Base-by-base conservation (phyloP, 2,329 filamentous ascomycete species). In the Neopestalotiopsis clavispora region DNA sequence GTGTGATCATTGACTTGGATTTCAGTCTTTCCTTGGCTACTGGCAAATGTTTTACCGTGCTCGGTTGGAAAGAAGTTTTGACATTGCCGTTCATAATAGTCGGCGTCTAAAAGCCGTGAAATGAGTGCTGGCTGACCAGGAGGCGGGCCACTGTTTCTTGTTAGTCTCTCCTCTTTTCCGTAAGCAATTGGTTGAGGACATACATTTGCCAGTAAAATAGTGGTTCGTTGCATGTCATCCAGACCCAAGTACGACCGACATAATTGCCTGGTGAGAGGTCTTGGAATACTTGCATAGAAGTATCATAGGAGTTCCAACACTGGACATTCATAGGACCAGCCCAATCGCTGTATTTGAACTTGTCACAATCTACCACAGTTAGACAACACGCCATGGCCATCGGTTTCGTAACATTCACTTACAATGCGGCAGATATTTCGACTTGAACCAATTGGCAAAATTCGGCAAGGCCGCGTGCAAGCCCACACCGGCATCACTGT, bases 141-240 rank as follows among this genome's bases (percentile, higher is more conserved):
- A 0, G 88, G 87, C 6, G 86, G 86, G 23, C 84, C 85, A 69
- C 81, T 81, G 49, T 1, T 17, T 69, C 67, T 63, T 69, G 73
- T 72, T 65, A 52, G n/a, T 7, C 17, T 7, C 14, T 40, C 4
- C 5, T 30, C 23, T 14, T 38, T 28, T 10, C 38, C 30, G 2
- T 28, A 34, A 56, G 17, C 17, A 23, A 30, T 30, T 17, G 20
- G 10, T 23, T 34, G 34, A 38, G 1, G 12, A 75, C 82, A 73
- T 75, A 84, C 80, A 84, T 83, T 75, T 89, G 86, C 83, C 84
- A 90, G 76, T 84, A 88, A 67, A 80, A 85, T 68, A 88, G 85
- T n/a, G 89, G 88, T 75, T 91, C 87, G 74, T 91, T 90, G 81
- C 89, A 91, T 1, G 84, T 81, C 77, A 90, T 83, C 88, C 89